These are phyloP conservation scores for Amanita muscaria DNA, from an alignment of 768 basidiomycete species.

Conservation along the genomic window DNA sequence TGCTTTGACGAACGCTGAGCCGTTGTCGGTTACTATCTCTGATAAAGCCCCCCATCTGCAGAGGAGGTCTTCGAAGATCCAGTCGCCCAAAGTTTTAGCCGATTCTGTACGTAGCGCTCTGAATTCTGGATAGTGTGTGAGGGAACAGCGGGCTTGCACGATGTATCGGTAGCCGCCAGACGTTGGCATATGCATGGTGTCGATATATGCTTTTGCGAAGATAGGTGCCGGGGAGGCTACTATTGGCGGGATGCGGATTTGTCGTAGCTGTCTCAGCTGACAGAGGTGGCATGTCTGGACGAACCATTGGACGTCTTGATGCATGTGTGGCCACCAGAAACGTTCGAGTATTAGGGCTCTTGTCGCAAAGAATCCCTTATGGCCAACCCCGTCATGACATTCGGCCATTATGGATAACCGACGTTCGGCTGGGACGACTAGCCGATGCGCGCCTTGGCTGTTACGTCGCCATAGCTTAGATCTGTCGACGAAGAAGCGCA, in stretches of 20 bases:
- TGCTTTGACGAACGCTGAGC: constrained; percentile 12
- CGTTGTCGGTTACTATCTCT: constrained; percentile 11
- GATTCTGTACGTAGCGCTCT: constrained; percentile 20
- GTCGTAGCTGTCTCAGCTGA: constrained; percentile 12
- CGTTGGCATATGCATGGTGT: constrained; percentile 32
- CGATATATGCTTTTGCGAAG: constrained; percentile 28
- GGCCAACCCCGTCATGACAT: constrained; percentile 16
- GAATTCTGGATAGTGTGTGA: constrained; percentile 26
- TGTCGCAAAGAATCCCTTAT: constrained; percentile 17
- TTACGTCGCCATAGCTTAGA: constrained; percentile 13
- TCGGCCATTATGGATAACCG: too few species aligned
- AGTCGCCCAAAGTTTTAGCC: constrained; percentile 17
- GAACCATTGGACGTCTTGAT: constrained; percentile 18
- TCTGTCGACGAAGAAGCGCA: constrained; percentile 11
- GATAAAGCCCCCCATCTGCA: too few species aligned
- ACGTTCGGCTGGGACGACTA: too few species aligned
- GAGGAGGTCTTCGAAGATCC: constrained; percentile 20
- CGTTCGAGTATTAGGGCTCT: constrained; percentile 10
- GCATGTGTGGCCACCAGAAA: constrained; percentile 24
- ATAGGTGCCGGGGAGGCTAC: constrained; percentile 18
- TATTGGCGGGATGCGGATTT: constrained; percentile 11
- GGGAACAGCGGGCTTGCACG: constrained; percentile 27
- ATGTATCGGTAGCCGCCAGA: constrained; percentile 25
- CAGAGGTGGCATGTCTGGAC: constrained; percentile 18
- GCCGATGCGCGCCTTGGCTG: constrained; percentile 9